Percentiles rank a stretch among this genome's conserved stretches.
These are phyloP conservation scores for Volvox carteri DNA, from an alignment of 163 green algal species.

Conservation along the genomic window DNA sequence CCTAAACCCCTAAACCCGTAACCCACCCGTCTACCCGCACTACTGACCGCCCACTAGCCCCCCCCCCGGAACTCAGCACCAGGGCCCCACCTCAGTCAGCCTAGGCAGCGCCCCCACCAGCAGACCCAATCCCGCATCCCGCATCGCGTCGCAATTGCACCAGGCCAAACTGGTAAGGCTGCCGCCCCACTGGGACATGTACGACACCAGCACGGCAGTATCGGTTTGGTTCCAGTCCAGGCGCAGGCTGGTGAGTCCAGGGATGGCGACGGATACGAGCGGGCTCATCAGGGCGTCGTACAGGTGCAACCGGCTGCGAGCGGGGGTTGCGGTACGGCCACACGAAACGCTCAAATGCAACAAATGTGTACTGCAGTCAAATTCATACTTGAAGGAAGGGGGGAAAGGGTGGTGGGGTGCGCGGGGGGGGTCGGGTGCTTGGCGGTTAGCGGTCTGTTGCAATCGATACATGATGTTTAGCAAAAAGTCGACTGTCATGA, in stretches of 20 bases:
- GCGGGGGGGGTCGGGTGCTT: background rate
- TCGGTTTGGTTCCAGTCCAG: constrained; percentile 53
- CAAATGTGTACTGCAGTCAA: too few relatives aligned
- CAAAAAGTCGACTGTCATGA: too few relatives aligned
- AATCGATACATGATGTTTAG: too few relatives aligned
- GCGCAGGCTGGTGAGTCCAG: background rate
- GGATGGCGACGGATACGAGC: background rate
- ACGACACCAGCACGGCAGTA: background rate
- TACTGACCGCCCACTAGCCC: background rate
- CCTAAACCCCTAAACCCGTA: too few relatives aligned
- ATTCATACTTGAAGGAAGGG: too few relatives aligned
- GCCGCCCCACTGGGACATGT: constrained; percentile 19
- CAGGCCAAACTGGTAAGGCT: constrained; percentile 11
- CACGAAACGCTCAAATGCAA: too few relatives aligned
- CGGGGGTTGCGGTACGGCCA: too few relatives aligned
- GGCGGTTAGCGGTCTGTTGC: too few relatives aligned
- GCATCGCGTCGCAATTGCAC: constrained; percentile 36
- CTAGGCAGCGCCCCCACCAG: constrained; percentile 26
- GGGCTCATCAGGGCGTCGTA: constrained; percentile 52
- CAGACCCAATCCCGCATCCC: constrained; percentile 17
- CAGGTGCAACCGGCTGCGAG: constrained; percentile 32
- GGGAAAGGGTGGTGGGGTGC: background rate
- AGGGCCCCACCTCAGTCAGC: constrained; percentile 19
- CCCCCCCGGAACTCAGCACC: background rate
- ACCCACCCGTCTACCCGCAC: too few relatives aligned